phyloP scores from a whole-genome alignment of 352 stramenopile genomes.

The Phytopythium mirpurense region DNA sequence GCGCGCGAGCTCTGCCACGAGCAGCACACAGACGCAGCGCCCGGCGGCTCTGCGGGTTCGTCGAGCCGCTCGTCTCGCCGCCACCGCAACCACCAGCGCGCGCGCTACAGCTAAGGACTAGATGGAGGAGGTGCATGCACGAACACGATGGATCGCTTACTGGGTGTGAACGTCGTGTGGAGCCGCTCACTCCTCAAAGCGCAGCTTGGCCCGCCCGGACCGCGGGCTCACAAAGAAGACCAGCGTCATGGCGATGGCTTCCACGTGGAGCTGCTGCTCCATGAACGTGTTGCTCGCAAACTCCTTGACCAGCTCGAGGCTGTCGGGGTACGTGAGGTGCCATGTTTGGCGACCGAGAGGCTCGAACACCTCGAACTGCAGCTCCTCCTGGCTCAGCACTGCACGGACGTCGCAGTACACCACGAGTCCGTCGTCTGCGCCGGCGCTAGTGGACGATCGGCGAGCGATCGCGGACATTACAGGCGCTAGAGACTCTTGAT shows the following conservation, averaged over 20 bases:
- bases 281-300: slow-evolving; percentile 45
- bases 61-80: slow-evolving; percentile 15
- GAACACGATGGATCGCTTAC: too few relatives aligned
- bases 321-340: slow-evolving; percentile 44
- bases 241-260: slow-evolving; percentile 46
- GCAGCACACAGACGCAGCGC: not conserved
- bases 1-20: slow-evolving; percentile 28
- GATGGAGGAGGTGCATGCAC: too few relatives aligned
- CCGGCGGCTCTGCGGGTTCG: slow-evolving; percentile 6
- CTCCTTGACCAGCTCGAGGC: slow-evolving; percentile 41
- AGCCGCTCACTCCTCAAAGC: slow-evolving; percentile 53
- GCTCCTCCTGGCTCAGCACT: slow-evolving; percentile 11
- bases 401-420: slow-evolving; percentile 42
- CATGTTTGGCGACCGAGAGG: slow-evolving; percentile 14
- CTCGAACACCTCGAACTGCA: slow-evolving; percentile 44
- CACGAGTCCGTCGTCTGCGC: slow-evolving; percentile 1
- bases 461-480: not conserved
- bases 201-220: slow-evolving; percentile 23
- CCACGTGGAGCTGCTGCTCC: slow-evolving; percentile 59
- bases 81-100: slow-evolving; percentile 19
- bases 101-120: slow-evolving; percentile 29
- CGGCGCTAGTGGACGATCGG: not conserved
- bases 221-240: slow-evolving; percentile 27
- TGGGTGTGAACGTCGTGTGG: too few relatives aligned
- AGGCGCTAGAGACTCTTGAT: not conserved